Base-by-base conservation (phyloP, 352 stramenopile species). In the Globisporangium megalacanthum region DNA sequence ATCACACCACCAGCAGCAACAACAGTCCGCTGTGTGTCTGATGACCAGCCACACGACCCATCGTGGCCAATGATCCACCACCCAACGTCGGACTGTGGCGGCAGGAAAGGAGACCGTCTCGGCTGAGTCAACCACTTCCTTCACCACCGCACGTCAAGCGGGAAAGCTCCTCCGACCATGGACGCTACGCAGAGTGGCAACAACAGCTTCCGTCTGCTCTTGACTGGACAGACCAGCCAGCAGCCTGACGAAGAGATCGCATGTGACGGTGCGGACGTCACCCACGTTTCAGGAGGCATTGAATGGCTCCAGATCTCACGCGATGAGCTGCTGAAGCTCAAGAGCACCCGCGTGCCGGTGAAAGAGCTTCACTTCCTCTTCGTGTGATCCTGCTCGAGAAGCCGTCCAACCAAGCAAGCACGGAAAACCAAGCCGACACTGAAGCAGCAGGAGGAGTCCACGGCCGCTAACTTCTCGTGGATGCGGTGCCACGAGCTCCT, bases 291-390 rank as follows among this genome's bases (percentile, higher is more conserved):
- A 25, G 54, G 56, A 0, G 71, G 72, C 49, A 66, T 89, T 53
- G 79, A 88, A 4, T 86, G 77, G 74, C 60, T 90, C 36, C 69
- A 69, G 1, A 86, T 92, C 52, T 83, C 83, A 22, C 72, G 71
- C 13, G 79, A 87, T 33, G 79, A 92, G 48, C 84, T 79, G 60
- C 61, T 78, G 33, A 76, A 86, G 53, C 61, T 92, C 41, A 75
- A 77, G 10, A 67, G 65, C 41, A 86, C 89, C 35, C 82, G 79
- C 8, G 71, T 88, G 0, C 79, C 79, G 5, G 66, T 85, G 9
- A 77, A 75, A 52, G 83, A 90, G 68, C 66, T 92, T 14, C 83
- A 92, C 50, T 87, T 79, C 48, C 66, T 92, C 4, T 80, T 90
- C 64, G 88, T 92, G 74, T 85, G n/a, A 61, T 89, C 4, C 57